phyloP scores from a whole-genome alignment of 768 basidiomycete species.

The Xerocomellus amylosporus region DNA sequence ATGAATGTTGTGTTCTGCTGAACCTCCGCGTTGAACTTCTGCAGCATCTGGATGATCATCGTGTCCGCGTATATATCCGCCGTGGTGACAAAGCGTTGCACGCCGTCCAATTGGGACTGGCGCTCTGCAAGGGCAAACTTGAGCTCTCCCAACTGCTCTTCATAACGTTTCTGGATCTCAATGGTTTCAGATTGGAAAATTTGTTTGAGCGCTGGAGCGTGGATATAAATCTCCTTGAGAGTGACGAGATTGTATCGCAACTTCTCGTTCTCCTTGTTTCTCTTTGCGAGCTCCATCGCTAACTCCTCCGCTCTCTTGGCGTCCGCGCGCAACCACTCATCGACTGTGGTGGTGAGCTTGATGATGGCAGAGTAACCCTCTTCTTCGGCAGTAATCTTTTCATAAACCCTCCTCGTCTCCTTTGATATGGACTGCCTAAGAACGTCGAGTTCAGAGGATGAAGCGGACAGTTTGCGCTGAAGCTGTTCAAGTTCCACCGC shows the following conservation, averaged over 20 bases:
- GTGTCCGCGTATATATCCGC: conserved; percentile 9
- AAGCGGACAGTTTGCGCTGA: too few species aligned
- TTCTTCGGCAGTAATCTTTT: neutral
- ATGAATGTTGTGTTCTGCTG: conserved; percentile 9
- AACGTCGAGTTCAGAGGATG: neutral
- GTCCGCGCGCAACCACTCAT: conserved; percentile 11
- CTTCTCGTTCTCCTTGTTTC: too few species aligned
- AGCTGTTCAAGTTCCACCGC: too few species aligned
- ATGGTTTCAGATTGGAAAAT: conserved; percentile 12
- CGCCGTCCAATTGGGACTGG: neutral
- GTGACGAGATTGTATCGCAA: neutral
- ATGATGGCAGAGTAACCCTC: conserved; percentile 2
- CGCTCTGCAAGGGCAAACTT: too few species aligned
- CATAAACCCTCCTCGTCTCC: neutral
- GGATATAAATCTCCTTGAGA: conserved; percentile 11
- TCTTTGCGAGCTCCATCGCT: too few species aligned
- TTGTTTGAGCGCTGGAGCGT: conserved; percentile 3
- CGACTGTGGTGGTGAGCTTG: conserved; percentile 6
- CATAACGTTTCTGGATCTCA: neutral
- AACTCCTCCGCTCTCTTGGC: conserved; percentile 8
- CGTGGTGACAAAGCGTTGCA: conserved; percentile 1
- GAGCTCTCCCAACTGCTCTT: too few species aligned
- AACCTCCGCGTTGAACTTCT: conserved; percentile 8
- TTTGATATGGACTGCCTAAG: neutral
- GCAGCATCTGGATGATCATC: conserved; percentile 2